Percentiles rank a stretch among this genome's conserved stretches.
phyloP scores from a whole-genome alignment of 768 basidiomycete species.

The Tephrocybe sp. region DNA sequence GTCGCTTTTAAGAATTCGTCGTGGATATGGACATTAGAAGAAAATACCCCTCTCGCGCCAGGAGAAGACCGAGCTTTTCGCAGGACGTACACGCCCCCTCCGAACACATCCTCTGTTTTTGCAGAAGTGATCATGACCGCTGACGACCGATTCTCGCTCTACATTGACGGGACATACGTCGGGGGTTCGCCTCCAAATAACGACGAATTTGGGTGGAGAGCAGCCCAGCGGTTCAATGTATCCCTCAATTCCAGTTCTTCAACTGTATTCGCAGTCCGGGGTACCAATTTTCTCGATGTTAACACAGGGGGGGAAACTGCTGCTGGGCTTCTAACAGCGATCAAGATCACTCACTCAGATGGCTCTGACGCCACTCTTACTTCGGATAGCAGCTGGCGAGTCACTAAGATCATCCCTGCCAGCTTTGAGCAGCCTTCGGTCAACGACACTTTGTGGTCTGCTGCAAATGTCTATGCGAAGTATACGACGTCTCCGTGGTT shows the following conservation, averaged over 20 bases:
- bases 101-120: conserved; percentile 17
- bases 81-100: conserved; percentile 18
- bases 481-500: conserved; percentile 25
- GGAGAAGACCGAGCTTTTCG: conserved; percentile 26
- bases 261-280: conserved; percentile 26
- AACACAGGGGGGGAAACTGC: conserved; percentile 19
- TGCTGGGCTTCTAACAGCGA: conserved; percentile 27
- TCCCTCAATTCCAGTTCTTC: conserved; percentile 16
- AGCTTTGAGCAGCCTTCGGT: conserved; percentile 21
- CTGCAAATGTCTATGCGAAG: conserved; percentile 14
- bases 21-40: conserved; percentile 30
- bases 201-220: conserved; percentile 15
- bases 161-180: conserved; percentile 23
- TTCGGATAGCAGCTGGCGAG: conserved; percentile 25
- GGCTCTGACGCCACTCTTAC: conserved; percentile 20
- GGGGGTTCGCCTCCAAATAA: conserved; percentile 19
- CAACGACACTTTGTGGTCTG: conserved; percentile 23
- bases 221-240: conserved; percentile 22
- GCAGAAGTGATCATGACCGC: conserved; percentile 25
- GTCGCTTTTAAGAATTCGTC: conserved; percentile 19
- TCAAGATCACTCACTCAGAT: conserved; percentile 24
- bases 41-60: conserved; percentile 17
- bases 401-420: conserved; percentile 18
- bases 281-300: conserved; percentile 20
- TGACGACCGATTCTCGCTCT: conserved; percentile 27